Evolutionary conservation across 2,329 filamentous ascomycete genomes (phyloP), one percentile per base, ranked within the genome.

Genomic region (Aurifilum marmelostoma): DNA sequence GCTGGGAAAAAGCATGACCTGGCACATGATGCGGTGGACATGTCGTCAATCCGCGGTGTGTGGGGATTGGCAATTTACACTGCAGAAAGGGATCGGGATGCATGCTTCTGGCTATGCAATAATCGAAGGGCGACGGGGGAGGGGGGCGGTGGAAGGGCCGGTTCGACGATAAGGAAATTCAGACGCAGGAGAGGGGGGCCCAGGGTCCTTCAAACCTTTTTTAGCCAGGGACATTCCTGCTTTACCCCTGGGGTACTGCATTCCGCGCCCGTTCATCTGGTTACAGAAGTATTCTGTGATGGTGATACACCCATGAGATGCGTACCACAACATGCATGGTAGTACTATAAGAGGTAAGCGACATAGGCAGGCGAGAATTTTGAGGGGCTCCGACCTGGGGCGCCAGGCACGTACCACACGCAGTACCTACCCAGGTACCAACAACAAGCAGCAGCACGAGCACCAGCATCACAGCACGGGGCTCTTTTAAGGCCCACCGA

Each of bases 11-110:
- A 65, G 67, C 62, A 60, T 68, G 52, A 61, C 62, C 54, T 29
- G 59, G 63, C 67, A 68, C 67, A 68, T 68, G 67, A 68, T 68
- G 54, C 18, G 67, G 58, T 62, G 65, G 24, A 24, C 32, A 68
- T 68, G 61, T 66, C 43, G 37, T 50, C 43, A 50, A 37, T 52
- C 43, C 16, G 62, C 47, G n/a, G 27, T 64, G 63, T 64, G 63
- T 59, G 63, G 52, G 39, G 63, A 59, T 59, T 41, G 1, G 8
- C 63, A 58, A 58, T 59, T 41, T 58, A 60, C 37, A 24, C 50
- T 34, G 37, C 37, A 47, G 52, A 59, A 24, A 27, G 27, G 37
- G 27, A 52, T 60, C 21, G n/a, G 32, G 63, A 65, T 56, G 63
- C 47, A 54, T 50, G 41, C 24, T 39, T 24, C n/a, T n/a, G 24